phyloP scores from a whole-genome alignment of 1,284 basidiomycete species.

The Leccinum pachyderme region DNA sequence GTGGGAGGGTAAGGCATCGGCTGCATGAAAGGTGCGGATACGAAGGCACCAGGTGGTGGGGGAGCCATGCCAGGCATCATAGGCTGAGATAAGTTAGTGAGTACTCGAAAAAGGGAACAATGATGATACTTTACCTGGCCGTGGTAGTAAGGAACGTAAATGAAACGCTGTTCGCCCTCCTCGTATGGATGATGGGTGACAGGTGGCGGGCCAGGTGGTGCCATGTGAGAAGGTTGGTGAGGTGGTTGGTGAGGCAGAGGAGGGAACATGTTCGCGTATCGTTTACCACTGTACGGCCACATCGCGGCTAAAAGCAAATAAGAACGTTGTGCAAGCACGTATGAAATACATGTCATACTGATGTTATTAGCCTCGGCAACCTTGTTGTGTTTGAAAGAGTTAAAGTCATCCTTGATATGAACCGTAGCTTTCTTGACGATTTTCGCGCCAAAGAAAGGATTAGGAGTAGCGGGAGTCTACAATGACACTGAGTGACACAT shows the following conservation, averaged over 20 bases:
- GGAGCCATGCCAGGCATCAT: slow-evolving; percentile 83
- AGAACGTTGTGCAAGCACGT: slow-evolving; percentile 1
- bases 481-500: slow-evolving; percentile 10
- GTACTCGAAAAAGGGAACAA: not conserved
- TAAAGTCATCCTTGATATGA: slow-evolving; percentile 91
- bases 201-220: slow-evolving; percentile 60
- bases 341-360: slow-evolving; percentile 49
- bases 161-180: slow-evolving; percentile 64
- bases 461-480: slow-evolving; percentile 46
- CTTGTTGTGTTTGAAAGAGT: slow-evolving; percentile 87
- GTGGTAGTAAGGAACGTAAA: slow-evolving; percentile 71
- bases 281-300: slow-evolving; percentile 90
- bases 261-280: slow-evolving; percentile 78
- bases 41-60: slow-evolving; percentile 72
- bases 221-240: slow-evolving; percentile 64
- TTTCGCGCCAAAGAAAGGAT: slow-evolving; percentile 87
- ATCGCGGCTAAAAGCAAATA: slow-evolving; percentile 49
- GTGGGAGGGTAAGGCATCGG: slow-evolving; percentile 75
- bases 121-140: slow-evolving; percentile 52
- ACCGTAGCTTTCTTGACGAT: slow-evolving; percentile 73
- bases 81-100: slow-evolving; percentile 39
- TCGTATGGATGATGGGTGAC: slow-evolving; percentile 73
- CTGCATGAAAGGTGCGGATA: slow-evolving; percentile 76
- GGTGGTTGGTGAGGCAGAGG: slow-evolving; percentile 53
- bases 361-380: slow-evolving; percentile 72